These are phyloP conservation scores for Simmondsia chinensis DNA, from an alignment of 148 eudicot genomes.

Conservation along the genomic window DNA sequence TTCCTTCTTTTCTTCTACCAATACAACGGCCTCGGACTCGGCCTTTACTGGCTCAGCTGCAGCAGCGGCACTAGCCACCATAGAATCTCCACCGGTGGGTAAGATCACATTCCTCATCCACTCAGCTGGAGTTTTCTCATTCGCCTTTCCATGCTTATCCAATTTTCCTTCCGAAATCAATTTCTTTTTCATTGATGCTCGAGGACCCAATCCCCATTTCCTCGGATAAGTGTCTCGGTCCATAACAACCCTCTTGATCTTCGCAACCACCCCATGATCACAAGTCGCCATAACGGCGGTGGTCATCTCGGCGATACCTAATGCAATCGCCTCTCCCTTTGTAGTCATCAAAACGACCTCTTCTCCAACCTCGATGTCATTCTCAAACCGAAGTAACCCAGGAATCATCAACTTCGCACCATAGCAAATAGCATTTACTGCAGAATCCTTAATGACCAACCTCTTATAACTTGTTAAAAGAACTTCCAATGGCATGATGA, in stretches of 20 bases:
- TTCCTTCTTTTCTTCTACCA: conserved; percentile 35
- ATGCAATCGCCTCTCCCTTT: conserved; percentile 89
- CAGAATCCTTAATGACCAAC: conserved; percentile 90
- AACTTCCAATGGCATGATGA: conserved; percentile 82
- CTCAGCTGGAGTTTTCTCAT: conserved; percentile 70
- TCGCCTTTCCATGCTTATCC: conserved; percentile 81
- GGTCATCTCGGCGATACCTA: conserved; percentile 96
- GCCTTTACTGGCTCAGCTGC: conserved; percentile 23
- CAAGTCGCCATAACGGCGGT: conserved; percentile 98
- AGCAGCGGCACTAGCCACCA: conserved; percentile 70
- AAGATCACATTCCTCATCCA: conserved; percentile 82
- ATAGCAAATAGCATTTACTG: conserved; percentile 91
- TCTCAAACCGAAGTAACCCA: conserved; percentile 91
- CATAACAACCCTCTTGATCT: conserved; percentile 98
- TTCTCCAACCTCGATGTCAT: conserved; percentile 83
- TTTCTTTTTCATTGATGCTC: conserved; percentile 91
- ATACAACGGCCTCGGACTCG: conserved; percentile 15
- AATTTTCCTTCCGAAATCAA: conserved; percentile 71
- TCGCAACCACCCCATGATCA: conserved; percentile 94
- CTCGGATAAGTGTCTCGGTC: conserved; percentile 95
- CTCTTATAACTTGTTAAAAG: conserved; percentile 82
- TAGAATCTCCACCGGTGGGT: conserved; percentile 70
- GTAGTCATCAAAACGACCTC: conserved; percentile 92
- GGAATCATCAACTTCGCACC: conserved; percentile 97
- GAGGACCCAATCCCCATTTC: conserved; percentile 96